Conservation (phyloP, 2,329 filamentous ascomycete species). For the Lasiodiplodia citricola region DNA sequence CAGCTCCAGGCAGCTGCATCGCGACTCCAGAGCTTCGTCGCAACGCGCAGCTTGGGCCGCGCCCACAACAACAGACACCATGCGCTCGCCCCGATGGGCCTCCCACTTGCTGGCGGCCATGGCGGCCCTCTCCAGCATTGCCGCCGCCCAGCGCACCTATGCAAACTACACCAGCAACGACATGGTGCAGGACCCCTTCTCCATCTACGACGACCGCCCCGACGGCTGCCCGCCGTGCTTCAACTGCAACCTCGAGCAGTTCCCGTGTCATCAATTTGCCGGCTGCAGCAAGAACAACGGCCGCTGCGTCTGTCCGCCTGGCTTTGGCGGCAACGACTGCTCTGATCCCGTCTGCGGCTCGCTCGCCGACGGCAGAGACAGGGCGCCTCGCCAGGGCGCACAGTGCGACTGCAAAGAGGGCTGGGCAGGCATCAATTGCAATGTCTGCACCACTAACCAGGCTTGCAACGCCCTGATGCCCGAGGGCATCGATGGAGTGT, state of each 20-base stretch:
- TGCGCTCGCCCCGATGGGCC: conserved; percentile 43
- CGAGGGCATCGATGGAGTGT: conserved; percentile 79
- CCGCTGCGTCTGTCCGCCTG: conserved; percentile 88
- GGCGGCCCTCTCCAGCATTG: conserved; percentile 32
- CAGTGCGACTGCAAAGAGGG: conserved; percentile 86
- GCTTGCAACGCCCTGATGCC: conserved; percentile 91
- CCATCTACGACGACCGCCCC: conserved; percentile 74
- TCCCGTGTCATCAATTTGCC: conserved; percentile 89
- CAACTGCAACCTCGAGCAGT: conserved; percentile 94
- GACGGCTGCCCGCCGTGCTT: conserved; percentile 87
- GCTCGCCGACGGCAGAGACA: conserved; percentile 77
- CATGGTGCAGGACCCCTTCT: conserved; percentile 58
- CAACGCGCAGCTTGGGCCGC: conserved; percentile 11
- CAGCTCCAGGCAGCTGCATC: conserved; percentile 19
- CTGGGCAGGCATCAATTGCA: conserved; percentile 98
- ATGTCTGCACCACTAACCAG: conserved; percentile 80
- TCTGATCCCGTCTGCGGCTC: conserved; percentile 90
- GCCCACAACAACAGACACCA: conserved; percentile 28
- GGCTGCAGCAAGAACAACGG: conserved; percentile 88
- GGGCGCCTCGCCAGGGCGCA: conserved; percentile 71
- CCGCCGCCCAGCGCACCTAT: conserved; percentile 39
- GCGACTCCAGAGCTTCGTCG: conserved; percentile 12
- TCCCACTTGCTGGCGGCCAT: conserved; percentile 38
- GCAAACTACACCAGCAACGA: conserved; percentile 57
- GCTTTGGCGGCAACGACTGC: conserved; percentile 94